Evolutionary conservation across 1,284 basidiomycete genomes (phyloP).

Genomic region (Microbotryomycetes sp.): DNA sequence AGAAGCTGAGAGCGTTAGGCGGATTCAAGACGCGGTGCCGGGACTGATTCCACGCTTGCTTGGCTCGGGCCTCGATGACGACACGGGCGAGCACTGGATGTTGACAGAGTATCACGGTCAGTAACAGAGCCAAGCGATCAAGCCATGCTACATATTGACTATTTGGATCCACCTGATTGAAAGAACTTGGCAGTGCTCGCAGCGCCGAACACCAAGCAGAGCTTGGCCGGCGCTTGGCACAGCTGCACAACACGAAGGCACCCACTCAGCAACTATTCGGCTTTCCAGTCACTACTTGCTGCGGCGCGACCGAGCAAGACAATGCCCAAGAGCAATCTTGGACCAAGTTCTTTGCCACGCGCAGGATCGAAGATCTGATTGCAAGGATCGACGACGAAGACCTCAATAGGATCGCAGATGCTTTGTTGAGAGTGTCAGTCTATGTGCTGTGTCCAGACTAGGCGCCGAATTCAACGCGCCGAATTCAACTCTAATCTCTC

Average conservation of each 20-base stretch:
- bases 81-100: slow-evolving; percentile 7
- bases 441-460: too few relatives aligned
- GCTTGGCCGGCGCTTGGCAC: neutral
- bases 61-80: neutral
- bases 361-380: slow-evolving; percentile 5
- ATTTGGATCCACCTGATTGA: neutral
- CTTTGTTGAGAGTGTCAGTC: neutral
- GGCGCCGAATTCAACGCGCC: neutral
- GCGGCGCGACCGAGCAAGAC: slow-evolving; percentile 13
- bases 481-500: neutral
- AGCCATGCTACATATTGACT: neutral
- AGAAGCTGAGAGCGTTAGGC: slow-evolving; percentile 9
- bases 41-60: slow-evolving; percentile 7
- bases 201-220: neutral
- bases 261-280: neutral
- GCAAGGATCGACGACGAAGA: slow-evolving; percentile 6
- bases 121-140: neutral
- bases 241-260: slow-evolving; percentile 1
- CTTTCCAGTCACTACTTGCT: slow-evolving; percentile 9
- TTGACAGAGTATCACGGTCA: slow-evolving; percentile 17
- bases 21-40: slow-evolving; percentile 3
- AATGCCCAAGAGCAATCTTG: slow-evolving; percentile 11
- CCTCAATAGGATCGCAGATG: neutral
- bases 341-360: slow-evolving; percentile 3
- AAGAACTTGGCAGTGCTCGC: neutral